These are phyloP conservation scores for Aspergillus fischeri DNA, from an alignment of 2,329 filamentous ascomycete species.

Conservation along the genomic window DNA sequence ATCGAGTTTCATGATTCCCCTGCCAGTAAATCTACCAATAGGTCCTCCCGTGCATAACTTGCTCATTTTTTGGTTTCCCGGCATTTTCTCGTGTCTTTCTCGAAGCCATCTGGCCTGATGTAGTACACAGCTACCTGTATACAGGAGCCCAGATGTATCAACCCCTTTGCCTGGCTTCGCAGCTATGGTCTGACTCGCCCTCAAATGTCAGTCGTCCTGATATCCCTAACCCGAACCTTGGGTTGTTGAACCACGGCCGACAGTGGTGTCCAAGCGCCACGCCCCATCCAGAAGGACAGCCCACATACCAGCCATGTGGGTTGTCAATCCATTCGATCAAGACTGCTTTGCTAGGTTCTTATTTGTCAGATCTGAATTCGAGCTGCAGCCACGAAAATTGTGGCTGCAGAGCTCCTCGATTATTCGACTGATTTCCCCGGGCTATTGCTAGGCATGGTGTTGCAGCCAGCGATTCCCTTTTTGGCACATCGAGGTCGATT, in stretches of 20 bases:
- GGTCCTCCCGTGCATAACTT: background rate
- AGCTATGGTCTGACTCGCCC: too few species aligned
- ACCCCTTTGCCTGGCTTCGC: background rate
- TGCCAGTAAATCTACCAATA: background rate
- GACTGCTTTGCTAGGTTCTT: background rate
- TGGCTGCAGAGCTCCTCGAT: too few species aligned
- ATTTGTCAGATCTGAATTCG: background rate
- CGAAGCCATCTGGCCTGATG: background rate
- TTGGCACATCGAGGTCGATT: too few species aligned
- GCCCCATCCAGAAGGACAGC: background rate
- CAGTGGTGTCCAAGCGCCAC: background rate
- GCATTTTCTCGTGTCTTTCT: slow-evolving; percentile 6
- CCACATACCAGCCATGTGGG: background rate
- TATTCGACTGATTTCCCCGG: too few species aligned
- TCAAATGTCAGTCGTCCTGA: too few species aligned
- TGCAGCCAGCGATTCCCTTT: too few species aligned
- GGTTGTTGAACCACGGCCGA: background rate
- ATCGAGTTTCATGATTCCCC: background rate
- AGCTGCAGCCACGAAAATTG: too few species aligned
- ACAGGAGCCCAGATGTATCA: background rate
- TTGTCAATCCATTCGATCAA: background rate
- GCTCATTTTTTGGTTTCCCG: slow-evolving; percentile 2
- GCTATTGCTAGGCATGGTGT: too few species aligned
- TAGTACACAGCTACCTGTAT: background rate
- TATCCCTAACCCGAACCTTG: background rate